Conservation (phyloP, 352 stramenopile species). For the Pythium apleroticum region DNA sequence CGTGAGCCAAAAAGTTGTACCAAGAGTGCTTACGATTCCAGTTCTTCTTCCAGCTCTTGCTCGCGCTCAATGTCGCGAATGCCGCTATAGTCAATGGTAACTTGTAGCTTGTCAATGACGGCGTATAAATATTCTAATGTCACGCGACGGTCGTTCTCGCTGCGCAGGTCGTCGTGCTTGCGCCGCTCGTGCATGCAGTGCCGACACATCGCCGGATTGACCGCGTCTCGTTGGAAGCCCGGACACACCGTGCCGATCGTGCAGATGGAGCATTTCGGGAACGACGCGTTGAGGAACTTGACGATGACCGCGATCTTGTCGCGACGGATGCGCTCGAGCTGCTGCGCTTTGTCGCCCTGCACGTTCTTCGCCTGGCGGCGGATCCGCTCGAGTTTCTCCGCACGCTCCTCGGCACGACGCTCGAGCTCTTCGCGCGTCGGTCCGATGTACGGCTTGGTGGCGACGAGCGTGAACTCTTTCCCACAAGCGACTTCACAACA, state of each 20-base stretch:
- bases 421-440: constrained; percentile 65
- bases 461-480: constrained; percentile 91
- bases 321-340: constrained; percentile 47
- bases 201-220: constrained; percentile 71
- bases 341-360: constrained; percentile 35
- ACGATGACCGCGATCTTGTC: constrained; percentile 46
- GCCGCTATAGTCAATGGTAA: constrained; percentile 50
- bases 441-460: constrained; percentile 93
- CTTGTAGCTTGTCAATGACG: constrained; percentile 49
- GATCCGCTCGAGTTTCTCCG: constrained; percentile 45
- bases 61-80: constrained; percentile 62
- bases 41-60: constrained; percentile 51
- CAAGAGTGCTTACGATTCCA: constrained; percentile 28
- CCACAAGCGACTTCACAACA: constrained; percentile 76
- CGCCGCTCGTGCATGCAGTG: constrained; percentile 76
- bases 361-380: constrained; percentile 49
- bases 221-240: constrained; percentile 63
- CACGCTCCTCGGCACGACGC: constrained; percentile 38
- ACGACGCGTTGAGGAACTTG: constrained; percentile 50
- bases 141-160: constrained; percentile 32
- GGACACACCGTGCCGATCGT: constrained; percentile 63
- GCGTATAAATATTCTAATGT: constrained; percentile 53
- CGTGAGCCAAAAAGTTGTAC: neutral
- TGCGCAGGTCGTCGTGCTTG: constrained; percentile 60
- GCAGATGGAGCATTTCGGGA: constrained; percentile 68